Evolutionary conservation across 768 basidiomycete species (phyloP).

Genomic region (Daedaleopsis nitida): DNA sequence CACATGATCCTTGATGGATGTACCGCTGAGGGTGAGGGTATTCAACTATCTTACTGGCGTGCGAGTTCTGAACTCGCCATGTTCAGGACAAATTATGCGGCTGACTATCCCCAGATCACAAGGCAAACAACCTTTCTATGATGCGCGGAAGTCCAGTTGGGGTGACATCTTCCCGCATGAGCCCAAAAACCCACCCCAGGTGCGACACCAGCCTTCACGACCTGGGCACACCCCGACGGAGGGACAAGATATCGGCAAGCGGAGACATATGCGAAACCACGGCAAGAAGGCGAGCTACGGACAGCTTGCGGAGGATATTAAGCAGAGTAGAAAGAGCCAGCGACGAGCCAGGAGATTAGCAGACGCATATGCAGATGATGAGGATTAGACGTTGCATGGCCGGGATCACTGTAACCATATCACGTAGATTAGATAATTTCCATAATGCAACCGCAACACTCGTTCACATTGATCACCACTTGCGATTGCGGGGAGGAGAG

Average conservation of each 20-base stretch:
- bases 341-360: conserved; percentile 4
- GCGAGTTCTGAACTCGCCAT: not conserved
- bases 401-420: not conserved
- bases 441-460: not conserved
- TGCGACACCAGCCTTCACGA: conserved; percentile 50
- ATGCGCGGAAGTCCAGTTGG: conserved; percentile 92
- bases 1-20: conserved; percentile 93
- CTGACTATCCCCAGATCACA: conserved; percentile 91
- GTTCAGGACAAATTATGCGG: conserved; percentile 86
- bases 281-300: conserved; percentile 39
- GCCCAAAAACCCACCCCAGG: conserved; percentile 76
- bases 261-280: conserved; percentile 31
- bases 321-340: conserved; percentile 38
- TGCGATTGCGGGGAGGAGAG: not conserved
- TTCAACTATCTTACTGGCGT: not conserved
- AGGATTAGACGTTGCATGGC: not conserved
- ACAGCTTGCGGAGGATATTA: conserved; percentile 40
- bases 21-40: conserved; percentile 66
- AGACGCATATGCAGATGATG: not conserved
- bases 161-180: conserved; percentile 94
- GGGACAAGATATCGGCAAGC: conserved; percentile 62
- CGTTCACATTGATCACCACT: not conserved
- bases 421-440: not conserved
- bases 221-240: conserved; percentile 29
- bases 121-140: conserved; percentile 94